Percentiles rank a stretch among this genome's conserved stretches.
Conservation (phyloP, 192 early-diverging fungal species). For the Linnemannia zychae region DNA sequence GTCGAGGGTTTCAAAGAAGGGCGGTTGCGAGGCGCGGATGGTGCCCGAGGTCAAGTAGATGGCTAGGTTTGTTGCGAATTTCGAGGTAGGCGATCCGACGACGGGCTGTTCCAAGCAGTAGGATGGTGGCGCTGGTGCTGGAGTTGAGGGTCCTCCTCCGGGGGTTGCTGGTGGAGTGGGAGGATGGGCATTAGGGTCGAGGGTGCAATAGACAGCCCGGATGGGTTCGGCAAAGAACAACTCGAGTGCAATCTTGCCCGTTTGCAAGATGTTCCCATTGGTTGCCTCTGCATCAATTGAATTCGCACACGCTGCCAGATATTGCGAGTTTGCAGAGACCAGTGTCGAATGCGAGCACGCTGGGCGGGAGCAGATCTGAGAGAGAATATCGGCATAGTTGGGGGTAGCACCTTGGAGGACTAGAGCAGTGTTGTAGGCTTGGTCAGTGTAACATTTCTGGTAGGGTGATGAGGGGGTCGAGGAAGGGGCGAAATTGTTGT, state of each 20-base stretch:
- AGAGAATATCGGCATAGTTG: slow-evolving; percentile 24
- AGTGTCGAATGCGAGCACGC: slow-evolving; percentile 28
- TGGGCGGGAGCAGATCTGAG: slow-evolving; percentile 15
- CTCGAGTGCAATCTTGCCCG: slow-evolving; percentile 25
- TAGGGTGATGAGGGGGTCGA: neutral
- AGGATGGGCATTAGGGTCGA: slow-evolving; percentile 19
- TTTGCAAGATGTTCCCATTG: slow-evolving; percentile 33
- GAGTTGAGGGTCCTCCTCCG: neutral
- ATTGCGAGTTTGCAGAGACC: slow-evolving; percentile 3
- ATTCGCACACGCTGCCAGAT: slow-evolving; percentile 18
- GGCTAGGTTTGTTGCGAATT: slow-evolving; percentile 21
- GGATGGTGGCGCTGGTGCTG: slow-evolving; percentile 5
- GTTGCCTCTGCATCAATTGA: slow-evolving; percentile 28
- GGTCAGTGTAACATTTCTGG: slow-evolving; percentile 36
- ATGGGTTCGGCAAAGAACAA: slow-evolving; percentile 37
- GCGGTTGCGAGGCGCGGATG: slow-evolving; percentile 14
- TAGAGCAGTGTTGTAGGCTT: slow-evolving; percentile 25
- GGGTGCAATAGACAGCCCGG: slow-evolving; percentile 10
- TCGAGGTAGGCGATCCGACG: neutral
- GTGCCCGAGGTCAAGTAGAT: slow-evolving; percentile 27
- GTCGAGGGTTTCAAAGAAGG: slow-evolving; percentile 30
- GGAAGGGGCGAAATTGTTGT: slow-evolving; percentile 15
- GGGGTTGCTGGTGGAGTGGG: neutral
- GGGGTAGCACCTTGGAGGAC: slow-evolving; percentile 25
- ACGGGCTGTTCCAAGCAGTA: slow-evolving; percentile 35